Evolutionary conservation across 2,329 filamentous ascomycete species (phyloP).

Genomic region (Pestalotiopsis sp.): DNA sequence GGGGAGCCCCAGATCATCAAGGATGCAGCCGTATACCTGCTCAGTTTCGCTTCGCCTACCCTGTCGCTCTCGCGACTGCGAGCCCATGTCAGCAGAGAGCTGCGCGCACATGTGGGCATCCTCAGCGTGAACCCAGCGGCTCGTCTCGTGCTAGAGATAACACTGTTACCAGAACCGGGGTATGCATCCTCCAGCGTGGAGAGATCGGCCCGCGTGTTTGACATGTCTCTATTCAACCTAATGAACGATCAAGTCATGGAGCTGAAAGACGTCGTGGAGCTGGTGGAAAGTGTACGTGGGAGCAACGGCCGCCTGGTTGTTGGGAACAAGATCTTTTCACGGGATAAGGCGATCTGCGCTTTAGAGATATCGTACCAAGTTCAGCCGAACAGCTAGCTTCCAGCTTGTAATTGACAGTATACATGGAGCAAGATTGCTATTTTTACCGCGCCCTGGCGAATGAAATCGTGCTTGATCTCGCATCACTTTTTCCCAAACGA

Average conservation of each 20-base stretch:
- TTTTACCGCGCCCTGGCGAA: too few relatives aligned
- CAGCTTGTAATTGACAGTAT: too few relatives aligned
- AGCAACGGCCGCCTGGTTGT: too few relatives aligned
- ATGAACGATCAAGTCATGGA: slow-evolving; percentile 30
- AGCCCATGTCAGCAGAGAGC: slow-evolving; percentile 25
- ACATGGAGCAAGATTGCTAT: too few relatives aligned
- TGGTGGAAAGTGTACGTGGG: slow-evolving; percentile 20
- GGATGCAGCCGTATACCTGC: slow-evolving; percentile 6
- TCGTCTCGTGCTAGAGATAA: slow-evolving; percentile 29
- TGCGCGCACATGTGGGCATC: slow-evolving; percentile 33
- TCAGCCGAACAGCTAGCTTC: too few relatives aligned
- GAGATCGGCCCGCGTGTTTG: slow-evolving; percentile 26
- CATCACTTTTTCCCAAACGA: too few relatives aligned
- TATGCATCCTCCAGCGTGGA: slow-evolving; percentile 23
- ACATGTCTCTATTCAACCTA: slow-evolving; percentile 33
- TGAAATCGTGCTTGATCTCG: too few relatives aligned
- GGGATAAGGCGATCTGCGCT: too few relatives aligned
- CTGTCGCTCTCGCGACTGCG: neutral
- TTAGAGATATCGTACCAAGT: too few relatives aligned
- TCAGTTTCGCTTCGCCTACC: neutral
- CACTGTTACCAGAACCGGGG: slow-evolving; percentile 25
- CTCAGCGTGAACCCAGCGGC: slow-evolving; percentile 28
- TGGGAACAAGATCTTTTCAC: too few relatives aligned
- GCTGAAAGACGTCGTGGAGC: slow-evolving; percentile 28
- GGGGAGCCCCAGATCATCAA: neutral